A percentile compares a stretch with the other conserved stretches of the same genome.
Evolutionary conservation across 1,284 basidiomycete genomes (phyloP).

Genomic region (Takashimella koratensis): DNA sequence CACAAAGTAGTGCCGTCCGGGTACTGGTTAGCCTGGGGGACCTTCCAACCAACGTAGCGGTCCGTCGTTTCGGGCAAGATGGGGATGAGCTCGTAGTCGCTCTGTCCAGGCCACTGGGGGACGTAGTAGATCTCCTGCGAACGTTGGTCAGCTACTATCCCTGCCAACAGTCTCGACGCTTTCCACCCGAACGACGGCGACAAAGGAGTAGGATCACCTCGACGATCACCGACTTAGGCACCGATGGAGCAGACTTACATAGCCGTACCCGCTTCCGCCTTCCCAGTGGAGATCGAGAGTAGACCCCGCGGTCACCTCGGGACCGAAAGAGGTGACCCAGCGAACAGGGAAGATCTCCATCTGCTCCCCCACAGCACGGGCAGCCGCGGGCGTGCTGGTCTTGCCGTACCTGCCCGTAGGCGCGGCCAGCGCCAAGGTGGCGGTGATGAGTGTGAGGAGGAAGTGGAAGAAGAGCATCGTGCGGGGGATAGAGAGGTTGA

Average conservation of each 20-base stretch:
- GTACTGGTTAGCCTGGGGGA: conserved; percentile 16
- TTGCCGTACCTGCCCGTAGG: conserved; percentile 5
- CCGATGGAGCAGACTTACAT: background rate
- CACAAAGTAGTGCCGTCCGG: conserved; percentile 31
- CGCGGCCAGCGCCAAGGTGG: conserved; percentile 1
- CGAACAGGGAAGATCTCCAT: conserved; percentile 4
- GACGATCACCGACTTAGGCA: background rate
- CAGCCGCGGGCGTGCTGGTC: too few species aligned
- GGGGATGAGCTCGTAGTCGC: conserved; percentile 23
- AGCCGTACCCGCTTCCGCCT: conserved; percentile 27
- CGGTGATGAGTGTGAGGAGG: conserved; percentile 1
- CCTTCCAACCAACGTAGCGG: conserved; percentile 17
- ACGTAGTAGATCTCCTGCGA: conserved; percentile 31
- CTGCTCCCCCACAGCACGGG: background rate
- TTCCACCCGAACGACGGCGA: too few species aligned
- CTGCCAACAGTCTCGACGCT: too few species aligned
- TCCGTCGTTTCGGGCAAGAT: conserved; percentile 18
- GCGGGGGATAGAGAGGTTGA: too few species aligned
- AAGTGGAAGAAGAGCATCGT: conserved; percentile 1
- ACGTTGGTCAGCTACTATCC: background rate
- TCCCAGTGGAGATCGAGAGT: conserved; percentile 21
- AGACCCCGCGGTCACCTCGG: conserved; percentile 13
- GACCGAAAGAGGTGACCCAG: conserved; percentile 9
- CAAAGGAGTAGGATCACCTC: background rate
- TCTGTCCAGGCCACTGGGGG: conserved; percentile 29